These are phyloP conservation scores for Fusarium miscanthi DNA, from an alignment of 2,329 filamentous ascomycete species.

Conservation along the genomic window DNA sequence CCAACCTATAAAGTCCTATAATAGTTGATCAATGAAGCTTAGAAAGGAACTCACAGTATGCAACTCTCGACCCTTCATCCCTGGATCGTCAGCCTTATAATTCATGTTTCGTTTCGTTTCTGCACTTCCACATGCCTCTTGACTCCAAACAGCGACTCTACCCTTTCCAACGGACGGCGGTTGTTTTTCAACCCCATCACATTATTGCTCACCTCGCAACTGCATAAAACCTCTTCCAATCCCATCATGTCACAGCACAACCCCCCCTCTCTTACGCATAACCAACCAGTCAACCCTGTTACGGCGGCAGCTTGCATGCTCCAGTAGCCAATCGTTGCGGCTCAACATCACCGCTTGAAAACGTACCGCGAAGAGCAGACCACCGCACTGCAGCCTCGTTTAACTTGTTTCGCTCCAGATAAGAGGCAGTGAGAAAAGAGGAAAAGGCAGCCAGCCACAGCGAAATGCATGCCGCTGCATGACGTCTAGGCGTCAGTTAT, in stretches of 20 bases:
- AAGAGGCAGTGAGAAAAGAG: conserved; percentile 11
- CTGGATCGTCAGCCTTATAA: conserved; percentile 29
- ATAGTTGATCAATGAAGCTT: not conserved
- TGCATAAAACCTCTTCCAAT: conserved; percentile 23
- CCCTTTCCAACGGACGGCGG: not conserved
- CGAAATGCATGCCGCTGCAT: conserved; percentile 15
- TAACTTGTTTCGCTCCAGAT: conserved; percentile 13
- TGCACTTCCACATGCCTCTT: conserved; percentile 11
- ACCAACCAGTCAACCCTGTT: conserved; percentile 18
- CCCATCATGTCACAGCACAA: conserved; percentile 17
- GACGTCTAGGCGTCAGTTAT: conserved; percentile 22
- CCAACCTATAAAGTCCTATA: not conserved
- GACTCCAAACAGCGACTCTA: not conserved
- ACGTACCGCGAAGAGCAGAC: conserved; percentile 8
- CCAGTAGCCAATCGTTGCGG: conserved; percentile 26
- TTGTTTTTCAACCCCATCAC: conserved; percentile 10
- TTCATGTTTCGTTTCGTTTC: conserved; percentile 12
- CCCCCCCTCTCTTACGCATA: conserved; percentile 14
- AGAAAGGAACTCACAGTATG: conserved; percentile 2
- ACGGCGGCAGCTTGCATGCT: conserved; percentile 25
- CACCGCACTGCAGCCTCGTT: conserved; percentile 39
- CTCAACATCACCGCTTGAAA: conserved; percentile 20
- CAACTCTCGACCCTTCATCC: conserved; percentile 24
- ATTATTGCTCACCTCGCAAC: not conserved
- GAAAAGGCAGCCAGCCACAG: conserved; percentile 31